Percentiles rank a stretch among this genome's conserved stretches.
Conservation (phyloP, 768 basidiomycete genomes). For the Suillus weaverae region DNA sequence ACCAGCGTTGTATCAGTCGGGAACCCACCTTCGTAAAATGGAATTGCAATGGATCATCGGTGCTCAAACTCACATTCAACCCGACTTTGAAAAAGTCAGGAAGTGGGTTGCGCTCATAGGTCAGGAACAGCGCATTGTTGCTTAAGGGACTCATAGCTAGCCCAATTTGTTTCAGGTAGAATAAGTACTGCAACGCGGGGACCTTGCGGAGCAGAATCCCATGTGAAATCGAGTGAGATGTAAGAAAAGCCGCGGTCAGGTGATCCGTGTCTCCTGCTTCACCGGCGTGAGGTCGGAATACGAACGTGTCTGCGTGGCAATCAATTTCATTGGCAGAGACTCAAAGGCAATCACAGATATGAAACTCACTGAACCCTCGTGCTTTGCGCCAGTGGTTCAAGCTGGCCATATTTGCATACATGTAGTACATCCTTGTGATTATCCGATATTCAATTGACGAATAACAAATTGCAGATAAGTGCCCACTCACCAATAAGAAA, state of each 20-base stretch:
- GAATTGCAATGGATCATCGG: constrained; percentile 95
- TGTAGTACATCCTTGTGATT: constrained; percentile 82
- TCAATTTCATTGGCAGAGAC: background rate
- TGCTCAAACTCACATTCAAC: constrained; percentile 93
- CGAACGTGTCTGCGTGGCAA: constrained; percentile 76
- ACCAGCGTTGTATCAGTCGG: background rate
- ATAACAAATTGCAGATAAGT: constrained; percentile 1
- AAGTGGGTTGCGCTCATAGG: constrained; percentile 95
- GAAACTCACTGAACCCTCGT: constrained; percentile 84
- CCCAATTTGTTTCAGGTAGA: constrained; percentile 97
- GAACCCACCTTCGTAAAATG: constrained; percentile 89
- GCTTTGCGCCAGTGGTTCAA: constrained; percentile 89
- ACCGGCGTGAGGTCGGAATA: constrained; percentile 94
- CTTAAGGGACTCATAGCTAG: constrained; percentile 98
- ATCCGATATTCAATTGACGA: constrained; percentile 5
- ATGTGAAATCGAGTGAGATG: constrained; percentile 97
- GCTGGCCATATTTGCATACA: constrained; percentile 95
- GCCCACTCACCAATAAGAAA: constrained; percentile 82
- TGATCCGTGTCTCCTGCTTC: constrained; percentile 99
- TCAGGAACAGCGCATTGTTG: constrained; percentile 96
- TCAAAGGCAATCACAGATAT: background rate
- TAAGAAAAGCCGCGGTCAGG: constrained; percentile 92
- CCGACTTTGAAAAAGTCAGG: constrained; percentile 97
- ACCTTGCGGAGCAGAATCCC: constrained; percentile 98
- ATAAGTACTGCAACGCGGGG: constrained; percentile 94